A percentile compares a stretch with the other conserved stretches of the same genome.
These are phyloP conservation scores for Macrophomina phaseolina DNA, from an alignment of 2,329 filamentous ascomycete genomes.

Conservation along the genomic window DNA sequence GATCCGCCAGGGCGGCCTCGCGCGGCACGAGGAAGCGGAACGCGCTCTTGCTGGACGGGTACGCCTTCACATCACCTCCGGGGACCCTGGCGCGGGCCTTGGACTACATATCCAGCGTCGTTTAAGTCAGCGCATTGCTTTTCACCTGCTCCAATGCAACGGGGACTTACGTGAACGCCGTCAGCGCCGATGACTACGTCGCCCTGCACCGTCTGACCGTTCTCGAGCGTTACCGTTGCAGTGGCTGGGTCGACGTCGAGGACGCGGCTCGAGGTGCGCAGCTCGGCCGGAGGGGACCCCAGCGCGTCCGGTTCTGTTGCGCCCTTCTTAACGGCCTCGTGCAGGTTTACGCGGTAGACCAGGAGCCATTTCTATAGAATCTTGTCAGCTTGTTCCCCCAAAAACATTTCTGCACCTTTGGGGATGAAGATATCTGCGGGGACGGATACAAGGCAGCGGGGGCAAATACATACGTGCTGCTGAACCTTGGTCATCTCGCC, in stretches of 20 bases:
- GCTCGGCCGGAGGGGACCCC: constrained; percentile 44
- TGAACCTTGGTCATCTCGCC: neutral
- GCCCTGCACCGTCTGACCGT: constrained; percentile 51
- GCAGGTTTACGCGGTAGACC: constrained; percentile 60
- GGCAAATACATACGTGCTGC: neutral
- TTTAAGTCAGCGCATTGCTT: too few relatives aligned
- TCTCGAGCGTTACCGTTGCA: constrained; percentile 53
- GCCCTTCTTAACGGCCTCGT: constrained; percentile 56
- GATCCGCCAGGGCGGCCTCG: constrained; percentile 50
- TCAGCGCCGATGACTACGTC: constrained; percentile 63
- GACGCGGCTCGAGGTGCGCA: constrained; percentile 52
- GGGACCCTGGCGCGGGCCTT: constrained; percentile 37
- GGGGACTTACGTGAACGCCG: constrained; percentile 53
- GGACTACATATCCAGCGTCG: constrained; percentile 32
- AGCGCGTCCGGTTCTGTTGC: neutral
- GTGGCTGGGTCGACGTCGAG: constrained; percentile 50
- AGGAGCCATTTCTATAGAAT: constrained; percentile 35
- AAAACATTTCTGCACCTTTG: too few relatives aligned
- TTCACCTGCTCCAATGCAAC: too few relatives aligned
- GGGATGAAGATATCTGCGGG: too few relatives aligned
- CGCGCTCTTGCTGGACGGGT: constrained; percentile 60
- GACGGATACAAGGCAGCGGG: neutral
- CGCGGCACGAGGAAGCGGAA: constrained; percentile 62
- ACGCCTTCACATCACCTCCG: constrained; percentile 44
- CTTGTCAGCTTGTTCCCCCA: neutral